Evolutionary conservation across 208 protist species (phyloP).

Genomic region (Leishmania tarentolae): DNA sequence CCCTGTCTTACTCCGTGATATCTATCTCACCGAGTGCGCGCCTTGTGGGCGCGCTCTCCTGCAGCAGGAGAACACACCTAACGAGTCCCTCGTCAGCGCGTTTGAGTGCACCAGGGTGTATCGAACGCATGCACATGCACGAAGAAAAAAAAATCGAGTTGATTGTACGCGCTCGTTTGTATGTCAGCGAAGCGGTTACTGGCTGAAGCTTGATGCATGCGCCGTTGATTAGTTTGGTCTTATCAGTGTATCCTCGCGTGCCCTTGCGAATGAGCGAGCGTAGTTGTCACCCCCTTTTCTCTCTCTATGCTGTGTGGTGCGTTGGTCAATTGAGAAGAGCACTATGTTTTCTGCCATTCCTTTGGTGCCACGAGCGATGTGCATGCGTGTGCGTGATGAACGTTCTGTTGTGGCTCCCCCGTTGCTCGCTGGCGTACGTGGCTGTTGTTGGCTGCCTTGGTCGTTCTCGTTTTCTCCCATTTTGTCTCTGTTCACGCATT

Average conservation of each 20-base stretch:
- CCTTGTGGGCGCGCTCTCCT: not conserved
- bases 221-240: not conserved
- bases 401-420: not conserved
- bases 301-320: not conserved
- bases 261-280: not conserved
- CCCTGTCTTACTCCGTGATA: not conserved
- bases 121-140: not conserved
- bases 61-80: no score
- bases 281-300: not conserved
- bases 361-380: not conserved
- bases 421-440: not conserved
- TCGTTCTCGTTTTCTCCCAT: not conserved
- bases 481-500: not conserved
- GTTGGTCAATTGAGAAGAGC: not conserved
- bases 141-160: not conserved
- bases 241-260: not conserved
- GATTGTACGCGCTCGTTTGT: not conserved
- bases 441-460: not conserved
- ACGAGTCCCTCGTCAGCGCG: not conserved
- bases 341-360: not conserved
- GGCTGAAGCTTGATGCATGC: not conserved
- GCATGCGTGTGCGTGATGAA: not conserved
- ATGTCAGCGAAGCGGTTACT: not conserved
- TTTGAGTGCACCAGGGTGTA: not conserved
- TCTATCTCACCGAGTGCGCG: not conserved